These are phyloP conservation scores for Candida multigemmis DNA, from an alignment of 805 yeast genomes.

Conservation along the genomic window DNA sequence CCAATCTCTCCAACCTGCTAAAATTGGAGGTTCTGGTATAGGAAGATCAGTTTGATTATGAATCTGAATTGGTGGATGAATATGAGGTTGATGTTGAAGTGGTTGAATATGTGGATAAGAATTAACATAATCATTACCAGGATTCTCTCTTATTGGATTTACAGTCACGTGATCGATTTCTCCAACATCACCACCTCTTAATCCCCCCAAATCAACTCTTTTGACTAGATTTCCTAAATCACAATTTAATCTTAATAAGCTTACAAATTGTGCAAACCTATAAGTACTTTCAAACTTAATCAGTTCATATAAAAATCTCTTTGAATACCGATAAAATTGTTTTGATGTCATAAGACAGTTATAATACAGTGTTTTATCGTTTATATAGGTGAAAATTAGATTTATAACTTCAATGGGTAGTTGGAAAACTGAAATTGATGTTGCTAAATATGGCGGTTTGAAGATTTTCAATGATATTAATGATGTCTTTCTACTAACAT, in stretches of 20 bases:
- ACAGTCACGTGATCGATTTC: no score
- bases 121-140: no score
- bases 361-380: slow-evolving; percentile 23
- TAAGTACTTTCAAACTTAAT: slow-evolving; percentile 63
- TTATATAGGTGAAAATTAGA: slow-evolving; percentile 25
- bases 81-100: no score
- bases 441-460: slow-evolving; percentile 5
- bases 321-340: slow-evolving; percentile 41
- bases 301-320: slow-evolving; percentile 43
- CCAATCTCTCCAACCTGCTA: slow-evolving; percentile 94
- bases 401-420: slow-evolving; percentile 38
- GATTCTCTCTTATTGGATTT: no score
- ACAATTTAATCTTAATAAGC: slow-evolving; percentile 50
- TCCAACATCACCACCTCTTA: slow-evolving; percentile 24
- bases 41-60: no score
- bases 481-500: slow-evolving; percentile 34
- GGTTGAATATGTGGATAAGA: no score
- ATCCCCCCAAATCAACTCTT: slow-evolving; percentile 47
- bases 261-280: slow-evolving; percentile 71
- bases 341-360: slow-evolving; percentile 42
- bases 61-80: no score
- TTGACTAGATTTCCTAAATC: slow-evolving; percentile 50
- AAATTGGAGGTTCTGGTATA: slow-evolving; percentile 23
- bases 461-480: slow-evolving; percentile 25
- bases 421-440: neutral